Base-by-base conservation (phyloP, 352 stramenopile species). In the Phytophthora vignae region DNA sequence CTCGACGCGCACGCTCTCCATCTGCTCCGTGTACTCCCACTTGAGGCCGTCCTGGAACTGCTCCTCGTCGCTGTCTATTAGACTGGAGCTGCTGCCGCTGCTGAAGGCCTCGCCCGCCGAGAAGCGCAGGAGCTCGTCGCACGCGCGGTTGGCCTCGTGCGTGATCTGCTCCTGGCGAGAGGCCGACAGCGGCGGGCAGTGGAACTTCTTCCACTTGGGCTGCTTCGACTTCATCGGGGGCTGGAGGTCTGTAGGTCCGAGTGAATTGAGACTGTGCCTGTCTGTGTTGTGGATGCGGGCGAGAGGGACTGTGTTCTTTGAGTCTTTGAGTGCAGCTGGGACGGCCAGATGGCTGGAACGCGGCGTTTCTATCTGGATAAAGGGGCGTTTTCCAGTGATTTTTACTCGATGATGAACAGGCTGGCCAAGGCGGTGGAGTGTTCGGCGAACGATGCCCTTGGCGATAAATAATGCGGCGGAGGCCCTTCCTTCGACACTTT, bases 161-260 rank as follows among this genome's bases (percentile, higher is more conserved):
- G 72, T 79, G 78, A 94, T 94, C 77, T 92, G 84, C 55, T 87
- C 72, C 71, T 78, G 78, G 68, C 84, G 79, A 38, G 77, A 78
- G 12, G 42, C 40, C n/a, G 87, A 91, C 1, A 94, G 78, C 60
- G 85, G 87, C 36, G 85, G 87, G 55, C 87, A 94, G 40, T 84
- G 82, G 65, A 94, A 94, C 60, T 91, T 91, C 74, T 92, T 91
- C 73, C 82, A 86, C 71, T 91, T 92, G 46, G 79, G 67, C 54
- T 85, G 68, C 50, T 81, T 84, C 19, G 75, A 85, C 74, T 87
- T 88, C 54, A 85, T 54, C 10, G 12, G 33, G 10, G 33, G 33
- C 33, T 29, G 25, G 25, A 29, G 33, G 33, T 40, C 11, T 15
- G 36, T 42, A 15, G 25, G 17, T 42, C 36, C 14, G 36, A 17